Evolutionary conservation across 768 basidiomycete species (phyloP).

Genomic region (Cyclocybe aegerita): DNA sequence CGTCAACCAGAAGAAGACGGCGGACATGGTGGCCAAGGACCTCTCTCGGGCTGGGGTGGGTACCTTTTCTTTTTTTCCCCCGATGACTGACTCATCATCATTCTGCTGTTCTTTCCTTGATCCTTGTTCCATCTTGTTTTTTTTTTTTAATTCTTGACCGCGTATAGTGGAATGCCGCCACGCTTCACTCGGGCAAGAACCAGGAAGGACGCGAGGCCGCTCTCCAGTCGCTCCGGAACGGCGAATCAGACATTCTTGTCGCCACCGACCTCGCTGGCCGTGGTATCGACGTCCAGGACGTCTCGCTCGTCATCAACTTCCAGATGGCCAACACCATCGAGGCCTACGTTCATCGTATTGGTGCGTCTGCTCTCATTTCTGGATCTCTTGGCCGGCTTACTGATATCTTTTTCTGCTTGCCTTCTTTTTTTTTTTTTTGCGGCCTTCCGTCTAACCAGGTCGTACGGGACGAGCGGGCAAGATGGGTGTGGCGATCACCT

Average conservation of each 20-base stretch:
- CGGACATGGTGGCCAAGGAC: constrained; percentile 97
- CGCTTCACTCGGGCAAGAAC: constrained; percentile 95
- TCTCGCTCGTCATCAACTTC: constrained; percentile 94
- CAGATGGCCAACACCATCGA: constrained; percentile 98
- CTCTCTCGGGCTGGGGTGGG: constrained; percentile 84
- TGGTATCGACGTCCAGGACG: constrained; percentile 98
- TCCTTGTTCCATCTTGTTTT: constrained; percentile 37
- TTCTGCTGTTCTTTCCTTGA: too few relatives aligned
- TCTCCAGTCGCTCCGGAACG: constrained; percentile 80
- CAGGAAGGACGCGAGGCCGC: constrained; percentile 97
- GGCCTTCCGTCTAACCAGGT: too few relatives aligned
- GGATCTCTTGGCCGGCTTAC: constrained; percentile 1
- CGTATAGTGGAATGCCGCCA: constrained; percentile 81
- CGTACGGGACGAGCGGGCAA: constrained; percentile 99
- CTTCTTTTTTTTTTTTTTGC: too few relatives aligned
- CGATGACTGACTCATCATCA: not conserved
- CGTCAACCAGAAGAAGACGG: constrained; percentile 99
- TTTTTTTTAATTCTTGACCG: constrained; percentile 4
- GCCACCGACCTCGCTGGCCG: constrained; percentile 98
- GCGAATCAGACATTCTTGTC: constrained; percentile 86
- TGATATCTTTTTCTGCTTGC: too few relatives aligned
- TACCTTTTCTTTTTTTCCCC: constrained; percentile 17
- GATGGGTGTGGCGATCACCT: constrained; percentile 89
- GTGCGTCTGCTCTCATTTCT: constrained; percentile 41
- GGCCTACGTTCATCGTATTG: constrained; percentile 97